phyloP scores from a whole-genome alignment of 2,329 filamentous ascomycete genomes.

The Phyllosticta citriasiana region DNA sequence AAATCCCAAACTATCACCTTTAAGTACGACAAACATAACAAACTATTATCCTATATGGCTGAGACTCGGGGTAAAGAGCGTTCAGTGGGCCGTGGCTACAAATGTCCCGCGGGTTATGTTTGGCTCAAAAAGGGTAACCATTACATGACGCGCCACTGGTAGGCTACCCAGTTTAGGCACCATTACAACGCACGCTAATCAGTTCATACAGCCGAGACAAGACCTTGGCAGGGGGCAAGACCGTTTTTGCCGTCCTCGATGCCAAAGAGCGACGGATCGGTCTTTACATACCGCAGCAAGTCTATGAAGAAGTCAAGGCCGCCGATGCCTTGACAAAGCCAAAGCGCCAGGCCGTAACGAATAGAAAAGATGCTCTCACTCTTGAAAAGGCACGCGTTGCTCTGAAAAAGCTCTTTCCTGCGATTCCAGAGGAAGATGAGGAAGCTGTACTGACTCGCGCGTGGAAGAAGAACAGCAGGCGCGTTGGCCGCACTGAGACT shows the following conservation, averaged over 20 bases:
- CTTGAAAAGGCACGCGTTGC: conserved; percentile 19
- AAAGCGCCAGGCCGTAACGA: conserved; percentile 30
- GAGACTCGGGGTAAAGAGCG: background rate
- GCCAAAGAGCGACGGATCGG: conserved; percentile 25
- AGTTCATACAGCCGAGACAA: background rate
- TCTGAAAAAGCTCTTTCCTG: conserved; percentile 31
- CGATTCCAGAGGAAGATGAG: conserved; percentile 28
- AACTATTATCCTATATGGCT: background rate
- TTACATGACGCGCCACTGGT: conserved; percentile 36
- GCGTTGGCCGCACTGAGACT: conserved; percentile 38
- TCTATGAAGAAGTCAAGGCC: conserved; percentile 29
- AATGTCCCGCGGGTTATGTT: conserved; percentile 23
- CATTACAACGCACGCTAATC: background rate
- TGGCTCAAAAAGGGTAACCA: conserved; percentile 34
- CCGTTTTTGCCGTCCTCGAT: conserved; percentile 12
- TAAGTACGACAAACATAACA: background rate
- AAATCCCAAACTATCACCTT: background rate
- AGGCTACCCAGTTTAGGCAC: conserved; percentile 9
- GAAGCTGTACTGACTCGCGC: conserved; percentile 31
- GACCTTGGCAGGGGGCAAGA: background rate
- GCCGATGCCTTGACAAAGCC: conserved; percentile 31
- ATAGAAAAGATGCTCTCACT: conserved; percentile 19
- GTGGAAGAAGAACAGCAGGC: conserved; percentile 36
- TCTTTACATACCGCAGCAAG: conserved; percentile 32
- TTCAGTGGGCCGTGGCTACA: background rate